Evolutionary conservation across 2,329 filamentous ascomycete species (phyloP).

Genomic region (Dendryphion nanum): DNA sequence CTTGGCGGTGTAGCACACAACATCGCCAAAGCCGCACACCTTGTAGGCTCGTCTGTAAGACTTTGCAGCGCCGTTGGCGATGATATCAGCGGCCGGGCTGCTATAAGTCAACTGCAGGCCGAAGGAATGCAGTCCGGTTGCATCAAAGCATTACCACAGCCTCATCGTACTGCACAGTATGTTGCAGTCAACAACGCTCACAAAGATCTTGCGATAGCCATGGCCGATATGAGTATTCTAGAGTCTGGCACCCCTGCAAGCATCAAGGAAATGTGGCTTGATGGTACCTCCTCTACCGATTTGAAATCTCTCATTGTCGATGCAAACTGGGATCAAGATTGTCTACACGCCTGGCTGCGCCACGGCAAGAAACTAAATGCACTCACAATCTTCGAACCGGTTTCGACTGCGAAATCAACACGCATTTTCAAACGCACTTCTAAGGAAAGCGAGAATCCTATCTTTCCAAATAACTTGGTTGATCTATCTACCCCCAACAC

Average conservation of each 20-base stretch:
- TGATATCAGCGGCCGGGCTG: conserved; percentile 73
- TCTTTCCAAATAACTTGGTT: conserved; percentile 52
- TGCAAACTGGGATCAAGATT: conserved; percentile 73
- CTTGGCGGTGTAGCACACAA: conserved; percentile 92
- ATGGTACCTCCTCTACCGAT: conserved; percentile 10
- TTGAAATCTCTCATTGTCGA: conserved; percentile 76
- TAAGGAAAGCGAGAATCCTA: conserved; percentile 60
- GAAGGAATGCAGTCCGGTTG: conserved; percentile 64
- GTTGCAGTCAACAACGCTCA: conserved; percentile 81
- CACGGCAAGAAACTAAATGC: conserved; percentile 57
- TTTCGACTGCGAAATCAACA: conserved; percentile 75
- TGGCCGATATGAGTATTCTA: conserved; percentile 93
- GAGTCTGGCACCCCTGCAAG: conserved; percentile 41
- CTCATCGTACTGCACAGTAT: conserved; percentile 80
- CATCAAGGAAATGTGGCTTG: conserved; percentile 14
- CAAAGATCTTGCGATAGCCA: conserved; percentile 83
- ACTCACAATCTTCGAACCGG: conserved; percentile 80
- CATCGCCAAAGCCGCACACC: conserved; percentile 79
- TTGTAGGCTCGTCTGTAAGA: conserved; percentile 63
- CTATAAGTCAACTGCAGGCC: conserved; percentile 63
- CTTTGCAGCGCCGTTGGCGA: conserved; percentile 81
- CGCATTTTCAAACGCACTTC: conserved; percentile 57
- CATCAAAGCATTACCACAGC: conserved; percentile 49
- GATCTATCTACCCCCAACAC: conserved; percentile 80
- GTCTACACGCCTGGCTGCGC: conserved; percentile 67